Conservation (phyloP, 2,329 filamentous ascomycete genomes). For the Teratosphaeria destructans region DNA sequence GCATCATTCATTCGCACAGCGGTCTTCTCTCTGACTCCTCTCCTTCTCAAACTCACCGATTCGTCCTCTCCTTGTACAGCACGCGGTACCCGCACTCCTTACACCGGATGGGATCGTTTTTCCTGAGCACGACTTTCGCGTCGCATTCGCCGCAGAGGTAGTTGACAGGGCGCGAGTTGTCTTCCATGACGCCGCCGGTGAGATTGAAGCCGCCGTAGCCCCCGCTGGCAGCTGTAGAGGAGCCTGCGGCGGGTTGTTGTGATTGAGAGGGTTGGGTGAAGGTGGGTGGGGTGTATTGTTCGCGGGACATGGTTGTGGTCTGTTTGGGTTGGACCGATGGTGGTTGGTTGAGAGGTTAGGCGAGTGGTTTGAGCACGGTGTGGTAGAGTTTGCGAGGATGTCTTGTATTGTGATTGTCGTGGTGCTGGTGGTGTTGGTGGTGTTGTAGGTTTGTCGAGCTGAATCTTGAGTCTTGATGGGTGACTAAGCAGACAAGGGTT, state of each 20-base stretch:
- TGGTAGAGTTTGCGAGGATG: too few species aligned
- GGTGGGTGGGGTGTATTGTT: slow-evolving; percentile 66
- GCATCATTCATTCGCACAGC: not conserved
- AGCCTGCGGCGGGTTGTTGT: slow-evolving; percentile 4
- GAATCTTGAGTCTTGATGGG: not conserved
- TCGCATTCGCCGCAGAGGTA: slow-evolving; percentile 74
- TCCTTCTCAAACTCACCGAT: slow-evolving; percentile 57
- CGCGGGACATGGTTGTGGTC: slow-evolving; percentile 40
- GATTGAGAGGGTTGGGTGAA: slow-evolving; percentile 26
- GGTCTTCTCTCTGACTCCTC: not conserved
- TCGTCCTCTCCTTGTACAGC: slow-evolving; percentile 94
- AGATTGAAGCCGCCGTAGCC: slow-evolving; percentile 21
- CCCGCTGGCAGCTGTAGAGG: slow-evolving; percentile 7
- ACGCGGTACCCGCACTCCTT: slow-evolving; percentile 91
- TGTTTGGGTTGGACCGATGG: not conserved
- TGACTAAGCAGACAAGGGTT: not conserved
- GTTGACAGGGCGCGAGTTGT: slow-evolving; percentile 35
- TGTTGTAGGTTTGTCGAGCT: not conserved
- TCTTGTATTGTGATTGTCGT: not conserved
- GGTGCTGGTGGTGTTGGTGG: slow-evolving; percentile 1
- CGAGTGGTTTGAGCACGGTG: not conserved
- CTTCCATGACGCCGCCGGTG: slow-evolving; percentile 33
- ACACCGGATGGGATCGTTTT: slow-evolving; percentile 73
- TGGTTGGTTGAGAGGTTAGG: not conserved
- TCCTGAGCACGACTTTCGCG: slow-evolving; percentile 61